Base-by-base conservation (phyloP, 2,329 filamentous ascomycete species). In the Helotiales sp. region DNA sequence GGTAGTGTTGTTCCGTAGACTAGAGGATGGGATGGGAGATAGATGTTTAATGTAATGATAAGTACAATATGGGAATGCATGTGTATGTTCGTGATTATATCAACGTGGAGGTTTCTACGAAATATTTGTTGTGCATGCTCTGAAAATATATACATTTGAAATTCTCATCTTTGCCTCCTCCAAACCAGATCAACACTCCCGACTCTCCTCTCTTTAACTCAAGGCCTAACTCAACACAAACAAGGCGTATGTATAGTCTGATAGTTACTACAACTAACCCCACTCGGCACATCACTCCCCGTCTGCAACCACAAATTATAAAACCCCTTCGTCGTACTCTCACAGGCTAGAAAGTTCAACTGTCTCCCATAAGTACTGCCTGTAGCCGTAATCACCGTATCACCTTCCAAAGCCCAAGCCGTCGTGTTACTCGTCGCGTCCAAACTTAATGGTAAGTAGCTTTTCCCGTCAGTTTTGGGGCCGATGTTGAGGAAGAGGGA, bases 271-370 rank as follows among this genome's bases (percentile, higher is more conserved):
- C 80, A 83, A 5, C 73, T 77, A 68, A 72, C 73, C 2, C 78
- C 79, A 52, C 73, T 75, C 1, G 80, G 80, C 33, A 71, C 72
- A 36, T 79, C 77, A 49, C 75, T 79, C 1, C 80, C 79, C 1
- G 77, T 82, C 70, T 83, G 80, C 46, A 83, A 69, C 62, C 77
- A 83, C 13, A 82, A 63, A 68, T 80, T 77, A 69, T 78, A 82
- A 50, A 79, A 81, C 13, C 63, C 63, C 24, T 57, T 61, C 1
- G 66, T 71, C 12, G 72, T 72, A 12, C 77, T 68, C 58, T 74
- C 70, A 64, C 80, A 83, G 10, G 73, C 79, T 2, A 82, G 68
- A 67, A 81, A 82, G 63, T 82, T 82, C 52, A 82, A 71, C 67
- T 82, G 71, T 61, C 79, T 70, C 25, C 78, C 78, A 68, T 73